Evolutionary conservation across 768 basidiomycete genomes (phyloP).

Genomic region (Tricholoma matsutake): DNA sequence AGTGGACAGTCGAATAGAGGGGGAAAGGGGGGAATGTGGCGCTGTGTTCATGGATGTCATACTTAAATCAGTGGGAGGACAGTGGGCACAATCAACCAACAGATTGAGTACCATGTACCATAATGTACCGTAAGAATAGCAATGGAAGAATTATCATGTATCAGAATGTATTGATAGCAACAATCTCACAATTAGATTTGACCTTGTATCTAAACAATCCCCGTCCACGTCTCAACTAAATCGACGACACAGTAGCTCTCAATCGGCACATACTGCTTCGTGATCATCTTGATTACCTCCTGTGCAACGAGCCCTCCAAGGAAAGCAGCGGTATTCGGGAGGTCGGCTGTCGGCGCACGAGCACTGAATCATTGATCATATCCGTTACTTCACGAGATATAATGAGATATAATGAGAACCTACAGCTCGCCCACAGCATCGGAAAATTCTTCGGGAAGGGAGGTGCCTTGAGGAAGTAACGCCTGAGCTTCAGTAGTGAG

Average conservation of each 20-base stretch:
- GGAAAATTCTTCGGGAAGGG: conserved; percentile 53
- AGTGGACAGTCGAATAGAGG: too few species aligned
- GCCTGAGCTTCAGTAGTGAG: conserved; percentile 50
- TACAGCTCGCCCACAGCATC: conserved; percentile 78
- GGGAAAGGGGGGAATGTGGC: too few species aligned
- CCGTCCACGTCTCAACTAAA: conserved; percentile 78
- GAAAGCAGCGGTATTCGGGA: conserved; percentile 93
- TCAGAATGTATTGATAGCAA: background rate
- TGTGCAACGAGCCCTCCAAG: conserved; percentile 94
- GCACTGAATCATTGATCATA: conserved; percentile 40
- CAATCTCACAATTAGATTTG: background rate
- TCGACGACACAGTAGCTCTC: conserved; percentile 84
- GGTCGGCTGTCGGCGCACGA: conserved; percentile 77
- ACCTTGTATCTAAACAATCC: conserved; percentile 34
- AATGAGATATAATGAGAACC: conserved; percentile 27
- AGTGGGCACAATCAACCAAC: too few species aligned
- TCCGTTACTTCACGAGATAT: conserved; percentile 9
- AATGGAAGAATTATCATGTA: too few species aligned
- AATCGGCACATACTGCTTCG: conserved; percentile 91
- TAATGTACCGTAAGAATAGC: too few species aligned
- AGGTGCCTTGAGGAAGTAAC: conserved; percentile 46
- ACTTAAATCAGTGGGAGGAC: too few species aligned
- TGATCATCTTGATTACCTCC: conserved; percentile 96
- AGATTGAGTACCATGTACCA: too few species aligned
- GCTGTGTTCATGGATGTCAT: too few species aligned